Base-by-base conservation (phyloP, 2,329 filamentous ascomycete genomes). In the Fusarium zealandicum region DNA sequence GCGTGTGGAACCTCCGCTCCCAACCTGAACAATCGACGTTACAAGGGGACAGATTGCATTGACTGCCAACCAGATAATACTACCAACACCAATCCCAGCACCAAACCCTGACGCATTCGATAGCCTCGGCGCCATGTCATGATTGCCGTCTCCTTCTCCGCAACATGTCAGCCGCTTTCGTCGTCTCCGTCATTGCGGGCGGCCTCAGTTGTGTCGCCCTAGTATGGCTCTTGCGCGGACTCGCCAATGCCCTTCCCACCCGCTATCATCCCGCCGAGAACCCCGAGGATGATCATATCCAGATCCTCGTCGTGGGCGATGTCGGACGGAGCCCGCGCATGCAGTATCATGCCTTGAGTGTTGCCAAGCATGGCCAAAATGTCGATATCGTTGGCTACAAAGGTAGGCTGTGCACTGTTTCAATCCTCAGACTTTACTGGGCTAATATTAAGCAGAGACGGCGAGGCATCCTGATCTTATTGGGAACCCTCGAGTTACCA, bases 311-410 rank as follows among this genome's bases (percentile, higher is more conserved):
- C 14, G 83, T 99, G 22, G 95, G 95, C 37, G 95, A 99, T 70
- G 93, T 99, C 72, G 95, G 95, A 32, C 86, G 93, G 38, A 98
- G 93, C 71, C 95, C 95, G 42, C 91, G 95, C 51, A 99, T 99
- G 93, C 93, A 98, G 71, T 98, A 99, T 68, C 95, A 99, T 82
- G 93, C 93, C 16, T 79, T 96, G 64, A 98, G 93, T 72, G 87
- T 98, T 68, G 91, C 92, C 33, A 90, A 88, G 67, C 87, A 92
- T 69, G 91, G 91, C 18, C 89, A 87, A 6, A 81, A 82, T 28
- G 93, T 97, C 16, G 87, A 93, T 70, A 78, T 99, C 11, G 88
- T 99, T 64, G 95, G 93, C 38, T 98, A 97, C 71, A 81, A 88
- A 71, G 91, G 92, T 93, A n/a, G n/a, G n/a, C n/a, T 37, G 40